Conservation (phyloP, 495 filamentous ascomycete species). For the Barbatosphaeria neglecta region DNA sequence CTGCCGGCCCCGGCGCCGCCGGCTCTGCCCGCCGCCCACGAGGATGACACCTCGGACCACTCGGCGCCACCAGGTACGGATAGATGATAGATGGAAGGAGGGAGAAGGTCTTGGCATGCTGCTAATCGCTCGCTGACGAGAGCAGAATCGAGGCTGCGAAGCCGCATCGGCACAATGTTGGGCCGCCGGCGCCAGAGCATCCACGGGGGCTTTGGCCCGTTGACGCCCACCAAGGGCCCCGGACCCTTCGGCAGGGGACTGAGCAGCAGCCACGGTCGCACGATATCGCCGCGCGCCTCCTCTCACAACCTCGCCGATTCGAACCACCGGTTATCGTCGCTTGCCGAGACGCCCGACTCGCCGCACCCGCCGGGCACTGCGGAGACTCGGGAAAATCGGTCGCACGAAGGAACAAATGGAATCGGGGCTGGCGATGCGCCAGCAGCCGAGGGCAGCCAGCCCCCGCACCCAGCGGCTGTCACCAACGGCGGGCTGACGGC, state of each 20-base stretch:
- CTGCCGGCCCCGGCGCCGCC: slow-evolving; percentile 15
- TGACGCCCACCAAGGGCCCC: slow-evolving; percentile 31
- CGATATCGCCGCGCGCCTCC: slow-evolving; percentile 38
- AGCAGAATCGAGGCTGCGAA: slow-evolving; percentile 41
- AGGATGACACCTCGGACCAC: slow-evolving; percentile 51
- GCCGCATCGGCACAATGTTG: slow-evolving; percentile 72
- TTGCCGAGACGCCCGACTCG: slow-evolving; percentile 35
- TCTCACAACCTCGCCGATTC: slow-evolving; percentile 44
- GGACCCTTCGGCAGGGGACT: slow-evolving; percentile 42
- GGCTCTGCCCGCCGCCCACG: slow-evolving; percentile 12
- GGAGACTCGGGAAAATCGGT: slow-evolving; percentile 18
- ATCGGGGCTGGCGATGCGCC: slow-evolving; percentile 12
- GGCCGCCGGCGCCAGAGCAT: slow-evolving; percentile 51
- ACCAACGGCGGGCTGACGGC: slow-evolving; percentile 26
- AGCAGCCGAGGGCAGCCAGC: slow-evolving; percentile 13
- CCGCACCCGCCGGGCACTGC: slow-evolving; percentile 14
- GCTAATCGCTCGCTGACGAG: slow-evolving; percentile 2
- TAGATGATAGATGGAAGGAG: not conserved
- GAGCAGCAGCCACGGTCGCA: slow-evolving; percentile 36
- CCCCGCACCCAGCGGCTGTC: slow-evolving; percentile 13
- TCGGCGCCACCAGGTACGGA: slow-evolving; percentile 40
- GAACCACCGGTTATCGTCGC: slow-evolving; percentile 36
- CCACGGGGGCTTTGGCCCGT: slow-evolving; percentile 36
- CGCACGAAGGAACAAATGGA: slow-evolving; percentile 35
- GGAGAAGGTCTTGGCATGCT: not conserved